Conservation (phyloP, 2,329 filamentous ascomycete genomes). For the Penicillium sp. region DNA sequence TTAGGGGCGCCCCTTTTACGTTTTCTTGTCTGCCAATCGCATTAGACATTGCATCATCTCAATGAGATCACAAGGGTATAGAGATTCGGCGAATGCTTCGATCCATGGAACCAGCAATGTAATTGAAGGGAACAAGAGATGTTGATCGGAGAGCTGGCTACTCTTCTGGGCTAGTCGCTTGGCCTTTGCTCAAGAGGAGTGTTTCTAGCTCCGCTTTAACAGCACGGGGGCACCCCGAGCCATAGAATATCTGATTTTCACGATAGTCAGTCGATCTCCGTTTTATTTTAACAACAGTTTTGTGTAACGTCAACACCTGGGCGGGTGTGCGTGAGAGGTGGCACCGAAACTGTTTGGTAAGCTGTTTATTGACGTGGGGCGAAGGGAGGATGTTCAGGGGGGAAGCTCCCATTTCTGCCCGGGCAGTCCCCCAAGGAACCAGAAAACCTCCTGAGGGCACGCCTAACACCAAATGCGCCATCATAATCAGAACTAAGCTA, state of each 20-base stretch:
- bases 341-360: not conserved
- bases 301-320: no score
- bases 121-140: not conserved
- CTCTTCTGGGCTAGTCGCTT: not conserved
- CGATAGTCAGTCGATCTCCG: no score
- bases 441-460: not conserved
- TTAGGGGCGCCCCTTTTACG: no score
- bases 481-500: no score
- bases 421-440: not conserved
- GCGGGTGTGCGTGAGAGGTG: not conserved
- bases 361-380: constrained; percentile 3
- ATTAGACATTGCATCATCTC: not conserved
- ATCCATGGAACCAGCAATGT: not conserved
- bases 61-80: not conserved
- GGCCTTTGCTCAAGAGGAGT: not conserved
- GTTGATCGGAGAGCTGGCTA: constrained; percentile 4
- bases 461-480: no score
- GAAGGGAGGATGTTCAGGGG: not conserved
- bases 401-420: not conserved
- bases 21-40: no score
- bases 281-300: no score
- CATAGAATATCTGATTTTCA: not conserved
- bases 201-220: not conserved
- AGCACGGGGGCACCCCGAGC: not conserved
- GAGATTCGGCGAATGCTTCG: no score